phyloP scores from a whole-genome alignment of 768 basidiomycete genomes.

The Lactarius quietus region DNA sequence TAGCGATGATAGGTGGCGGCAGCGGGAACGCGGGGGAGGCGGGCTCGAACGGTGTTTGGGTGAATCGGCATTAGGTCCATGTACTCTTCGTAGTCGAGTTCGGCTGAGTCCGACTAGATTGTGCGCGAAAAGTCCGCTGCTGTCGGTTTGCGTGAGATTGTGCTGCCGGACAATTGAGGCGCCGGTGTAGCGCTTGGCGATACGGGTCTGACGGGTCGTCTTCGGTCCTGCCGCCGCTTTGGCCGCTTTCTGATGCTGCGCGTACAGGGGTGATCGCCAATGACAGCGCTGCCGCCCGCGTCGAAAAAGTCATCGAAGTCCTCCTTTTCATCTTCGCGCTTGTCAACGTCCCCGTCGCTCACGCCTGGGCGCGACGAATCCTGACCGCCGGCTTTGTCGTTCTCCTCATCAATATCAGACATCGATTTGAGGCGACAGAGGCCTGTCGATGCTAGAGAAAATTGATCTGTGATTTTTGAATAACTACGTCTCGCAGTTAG shows the following conservation, averaged over 20 bases:
- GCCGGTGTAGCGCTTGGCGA: slow-evolving; percentile 60
- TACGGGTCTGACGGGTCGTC: slow-evolving; percentile 67
- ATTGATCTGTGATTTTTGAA: slow-evolving; percentile 53
- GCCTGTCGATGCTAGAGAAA: slow-evolving; percentile 85
- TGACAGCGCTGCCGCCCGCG: too few relatives aligned
- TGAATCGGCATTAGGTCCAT: slow-evolving; percentile 58
- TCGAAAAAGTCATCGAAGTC: slow-evolving; percentile 47
- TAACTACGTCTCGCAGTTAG: slow-evolving; percentile 35
- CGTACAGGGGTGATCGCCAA: slow-evolving; percentile 45
- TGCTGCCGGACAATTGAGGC: slow-evolving; percentile 11
- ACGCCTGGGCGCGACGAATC: too few relatives aligned
- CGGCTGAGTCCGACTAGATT: slow-evolving; percentile 37
- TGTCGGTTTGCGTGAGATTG: slow-evolving; percentile 30
- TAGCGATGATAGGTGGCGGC: too few relatives aligned
- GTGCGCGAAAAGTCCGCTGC: slow-evolving; percentile 35
- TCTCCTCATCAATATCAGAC: slow-evolving; percentile 66
- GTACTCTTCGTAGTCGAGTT: slow-evolving; percentile 51
- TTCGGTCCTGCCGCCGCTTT: slow-evolving; percentile 63
- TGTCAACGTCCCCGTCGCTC: slow-evolving; percentile 23
- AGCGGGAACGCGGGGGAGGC: slow-evolving; percentile 9
- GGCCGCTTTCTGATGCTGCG: too few relatives aligned
- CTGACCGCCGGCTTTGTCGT: slow-evolving; percentile 50
- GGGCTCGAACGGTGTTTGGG: slow-evolving; percentile 21
- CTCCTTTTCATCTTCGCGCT: slow-evolving; percentile 33
- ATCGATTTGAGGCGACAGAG: slow-evolving; percentile 79